These are phyloP conservation scores for Aspergillus sp. DNA, from an alignment of 2,329 filamentous ascomycete genomes.

Conservation along the genomic window DNA sequence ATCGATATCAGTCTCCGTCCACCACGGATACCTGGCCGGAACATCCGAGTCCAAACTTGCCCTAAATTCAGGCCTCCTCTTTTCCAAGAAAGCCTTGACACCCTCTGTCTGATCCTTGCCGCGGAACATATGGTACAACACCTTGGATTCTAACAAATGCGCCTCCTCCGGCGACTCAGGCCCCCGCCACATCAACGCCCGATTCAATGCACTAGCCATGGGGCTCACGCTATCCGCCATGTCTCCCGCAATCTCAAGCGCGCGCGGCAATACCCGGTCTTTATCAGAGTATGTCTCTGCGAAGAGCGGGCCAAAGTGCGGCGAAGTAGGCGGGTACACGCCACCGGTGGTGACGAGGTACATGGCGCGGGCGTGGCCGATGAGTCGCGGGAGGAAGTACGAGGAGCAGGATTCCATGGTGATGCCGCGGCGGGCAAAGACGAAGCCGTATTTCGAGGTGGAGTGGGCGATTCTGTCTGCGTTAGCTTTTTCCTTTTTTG, in stretches of 20 bases:
- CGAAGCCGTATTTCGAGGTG: constrained; percentile 62
- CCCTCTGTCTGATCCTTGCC: constrained; percentile 56
- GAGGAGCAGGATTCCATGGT: constrained; percentile 64
- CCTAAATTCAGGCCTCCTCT: constrained; percentile 55
- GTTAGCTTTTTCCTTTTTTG: neutral
- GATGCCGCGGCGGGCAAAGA: constrained; percentile 62
- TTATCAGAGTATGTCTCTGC: constrained; percentile 53
- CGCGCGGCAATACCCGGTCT: constrained; percentile 54
- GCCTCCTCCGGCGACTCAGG: constrained; percentile 55
- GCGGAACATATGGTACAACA: constrained; percentile 35
- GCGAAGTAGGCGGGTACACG: constrained; percentile 47
- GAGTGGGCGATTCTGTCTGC: constrained; percentile 44
- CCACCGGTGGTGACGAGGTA: constrained; percentile 53
- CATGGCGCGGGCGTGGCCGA: constrained; percentile 43
- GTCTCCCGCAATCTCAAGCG: constrained; percentile 58
- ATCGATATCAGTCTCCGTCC: constrained; percentile 48
- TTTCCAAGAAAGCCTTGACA: constrained; percentile 60
- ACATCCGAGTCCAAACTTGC: constrained; percentile 54
- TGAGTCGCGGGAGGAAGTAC: constrained; percentile 63
- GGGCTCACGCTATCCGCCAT: constrained; percentile 58
- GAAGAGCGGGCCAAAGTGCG: constrained; percentile 50
- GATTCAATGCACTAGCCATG: constrained; percentile 59
- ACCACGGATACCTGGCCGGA: constrained; percentile 60
- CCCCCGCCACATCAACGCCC: constrained; percentile 58
- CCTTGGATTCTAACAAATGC: constrained; percentile 55